Evolutionary conservation across 169 alveolate species (phyloP), one percentile per base, ranked within the genome.

Genomic region (Cryptosporidium tyzzeri): DNA sequence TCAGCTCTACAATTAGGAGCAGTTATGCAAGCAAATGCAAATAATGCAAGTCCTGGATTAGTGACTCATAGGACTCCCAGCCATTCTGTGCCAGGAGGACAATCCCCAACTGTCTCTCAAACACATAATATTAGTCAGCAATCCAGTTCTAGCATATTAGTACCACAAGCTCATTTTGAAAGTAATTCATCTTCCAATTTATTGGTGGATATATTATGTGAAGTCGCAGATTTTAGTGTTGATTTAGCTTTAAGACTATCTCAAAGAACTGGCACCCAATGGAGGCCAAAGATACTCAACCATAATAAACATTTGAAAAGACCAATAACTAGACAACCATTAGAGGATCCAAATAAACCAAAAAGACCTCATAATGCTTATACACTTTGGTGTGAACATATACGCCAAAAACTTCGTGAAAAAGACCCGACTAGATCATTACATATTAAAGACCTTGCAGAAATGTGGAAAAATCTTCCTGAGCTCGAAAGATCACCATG

Each of bases 381-480:
- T 44, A 74, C 86, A 48, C 86, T 74, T n/a, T 74, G 86, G 86
- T 74, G 86, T 21, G 86, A 74, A 58, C 86, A 74, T 37, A 74
- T 74, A 14, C 61, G 86, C n/a, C 86, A 74, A 74, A 74, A 74
- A 59, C 74, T 74, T 5, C 86, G 86, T 35, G 86, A 74, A 74
- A 74, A 74, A 35, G 86, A 74, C 62, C 86, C 86, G 5, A 74
- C 73, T 10, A 74, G 86, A 58, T 74, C 86, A 6, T 68, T 74
- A n/a, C 86, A 74, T n/a, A 74, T 74, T 35, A 74, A 74, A 50
- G 86, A 74, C 41, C 86, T 74, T 14, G 86, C 86, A 4, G 86
- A 74, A 74, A 74, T 74, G 86, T 74, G 86, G 86, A 74, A 74
- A 48, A 74, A 74, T 74, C 71, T 74, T 26, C 86, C 86, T n/a